Evolutionary conservation across 495 filamentous ascomycete species (phyloP).

Genomic region (Evernia prunastri): DNA sequence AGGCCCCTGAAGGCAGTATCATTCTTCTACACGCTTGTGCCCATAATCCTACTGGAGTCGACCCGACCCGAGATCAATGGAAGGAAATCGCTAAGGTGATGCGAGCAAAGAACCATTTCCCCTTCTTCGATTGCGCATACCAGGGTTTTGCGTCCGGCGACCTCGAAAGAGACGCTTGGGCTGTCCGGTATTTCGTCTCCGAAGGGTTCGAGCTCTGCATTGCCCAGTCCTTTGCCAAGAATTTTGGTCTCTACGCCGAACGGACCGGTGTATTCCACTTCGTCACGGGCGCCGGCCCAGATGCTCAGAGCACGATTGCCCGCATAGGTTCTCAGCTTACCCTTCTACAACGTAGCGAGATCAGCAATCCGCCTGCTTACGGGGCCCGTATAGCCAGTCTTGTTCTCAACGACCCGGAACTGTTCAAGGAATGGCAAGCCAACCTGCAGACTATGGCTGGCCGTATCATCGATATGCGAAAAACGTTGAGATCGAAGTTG

Average conservation of each 20-base stretch:
- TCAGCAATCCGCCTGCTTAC: constrained; percentile 92
- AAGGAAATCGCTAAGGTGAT: constrained; percentile 75
- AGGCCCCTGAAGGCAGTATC: constrained; percentile 70
- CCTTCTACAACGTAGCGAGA: constrained; percentile 92
- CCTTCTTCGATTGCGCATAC: constrained; percentile 98
- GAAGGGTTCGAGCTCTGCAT: constrained; percentile 94
- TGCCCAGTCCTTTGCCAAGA: constrained; percentile 97
- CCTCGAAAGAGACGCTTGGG: constrained; percentile 76
- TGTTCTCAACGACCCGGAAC: constrained; percentile 70
- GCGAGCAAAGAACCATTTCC: constrained; percentile 73
- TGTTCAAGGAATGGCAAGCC: constrained; percentile 93
- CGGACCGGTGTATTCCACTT: constrained; percentile 96
- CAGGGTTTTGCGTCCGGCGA: constrained; percentile 96
- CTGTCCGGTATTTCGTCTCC: constrained; percentile 86
- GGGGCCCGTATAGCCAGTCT: constrained; percentile 80
- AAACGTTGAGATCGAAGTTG: constrained; percentile 63
- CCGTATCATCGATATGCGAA: constrained; percentile 84
- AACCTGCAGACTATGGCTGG: constrained; percentile 92
- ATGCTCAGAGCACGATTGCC: constrained; percentile 54
- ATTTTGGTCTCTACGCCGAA: constrained; percentile 97
- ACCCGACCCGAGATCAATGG: constrained; percentile 93
- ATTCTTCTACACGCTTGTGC: constrained; percentile 94
- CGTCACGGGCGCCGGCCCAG: constrained; percentile 64
- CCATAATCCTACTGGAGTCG: constrained; percentile 97
- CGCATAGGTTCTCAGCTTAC: constrained; percentile 82